A percentile compares a stretch with the other conserved stretches of the same genome.
Conservation (phyloP, 441 rosid species). For the Syzygium syzygioides region DNA sequence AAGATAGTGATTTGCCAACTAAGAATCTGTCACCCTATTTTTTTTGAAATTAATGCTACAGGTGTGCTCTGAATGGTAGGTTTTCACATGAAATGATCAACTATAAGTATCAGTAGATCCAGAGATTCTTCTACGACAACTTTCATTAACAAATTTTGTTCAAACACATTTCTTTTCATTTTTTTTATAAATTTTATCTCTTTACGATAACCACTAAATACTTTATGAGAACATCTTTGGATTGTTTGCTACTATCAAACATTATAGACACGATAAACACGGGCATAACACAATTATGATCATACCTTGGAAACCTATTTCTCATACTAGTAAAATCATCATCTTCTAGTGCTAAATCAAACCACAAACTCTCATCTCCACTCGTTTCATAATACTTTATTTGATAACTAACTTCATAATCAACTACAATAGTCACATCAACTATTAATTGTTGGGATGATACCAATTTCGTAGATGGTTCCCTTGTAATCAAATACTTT, state of each 20-base stretch:
- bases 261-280: background rate
- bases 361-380: background rate
- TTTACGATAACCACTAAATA: accelerated
- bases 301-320: background rate
- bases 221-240: background rate
- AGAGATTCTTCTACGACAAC: background rate
- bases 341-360: background rate
- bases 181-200: background rate
- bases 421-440: background rate
- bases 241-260: background rate
- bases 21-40: background rate
- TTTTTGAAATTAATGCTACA: background rate
- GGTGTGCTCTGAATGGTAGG: background rate
- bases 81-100: background rate
- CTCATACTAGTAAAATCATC: background rate
- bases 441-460: background rate
- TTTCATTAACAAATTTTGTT: background rate
- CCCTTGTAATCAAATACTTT: background rate
- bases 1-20: background rate
- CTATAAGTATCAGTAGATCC: background rate
- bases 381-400: background rate
- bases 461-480: background rate
- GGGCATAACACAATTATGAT: background rate
- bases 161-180: background rate
- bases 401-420: background rate